These are phyloP conservation scores for Plenodomus tracheiphilus DNA, from an alignment of 2,329 filamentous ascomycete genomes.

Conservation along the genomic window DNA sequence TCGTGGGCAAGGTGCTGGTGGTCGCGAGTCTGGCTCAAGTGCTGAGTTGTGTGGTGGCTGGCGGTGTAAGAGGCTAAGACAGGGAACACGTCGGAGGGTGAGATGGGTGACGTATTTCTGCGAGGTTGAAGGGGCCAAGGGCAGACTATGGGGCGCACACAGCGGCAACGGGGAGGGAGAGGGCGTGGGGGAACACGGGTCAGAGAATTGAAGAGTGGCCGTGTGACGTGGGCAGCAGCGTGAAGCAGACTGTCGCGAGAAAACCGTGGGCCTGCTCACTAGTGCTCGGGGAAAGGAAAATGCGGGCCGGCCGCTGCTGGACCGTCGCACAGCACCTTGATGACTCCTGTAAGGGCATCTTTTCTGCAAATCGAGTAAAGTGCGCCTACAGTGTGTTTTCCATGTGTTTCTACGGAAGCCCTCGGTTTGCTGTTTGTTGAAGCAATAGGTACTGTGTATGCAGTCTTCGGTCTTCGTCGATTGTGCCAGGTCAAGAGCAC, in stretches of 20 bases:
- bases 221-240: conserved; percentile 23
- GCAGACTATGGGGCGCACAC: conserved; percentile 38
- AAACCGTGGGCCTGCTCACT: conserved; percentile 27
- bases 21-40: conserved; percentile 36
- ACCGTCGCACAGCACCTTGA: neutral
- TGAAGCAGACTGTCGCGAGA: conserved; percentile 17
- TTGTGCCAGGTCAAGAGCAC: neutral
- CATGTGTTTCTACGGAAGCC: too few species aligned
- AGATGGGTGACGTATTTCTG: conserved; percentile 32
- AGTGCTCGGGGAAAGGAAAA: conserved; percentile 26
- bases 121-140: conserved; percentile 19
- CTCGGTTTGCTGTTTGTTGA: too few species aligned
- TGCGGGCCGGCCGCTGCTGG: conserved; percentile 18
- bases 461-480: neutral
- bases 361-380: too few species aligned
- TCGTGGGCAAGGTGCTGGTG: conserved; percentile 35
- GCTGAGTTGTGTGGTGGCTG: conserved; percentile 24
- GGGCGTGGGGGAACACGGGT: conserved; percentile 16
- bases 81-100: conserved; percentile 32
- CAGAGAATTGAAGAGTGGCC: conserved; percentile 27
- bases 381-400: too few species aligned
- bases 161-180: conserved; percentile 31
- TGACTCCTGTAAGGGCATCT: neutral
- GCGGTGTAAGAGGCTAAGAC: conserved; percentile 36
- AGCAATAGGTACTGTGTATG: too few species aligned